Conservation (phyloP, 2,329 filamentous ascomycete genomes). For the Arthroderma sp. region DNA sequence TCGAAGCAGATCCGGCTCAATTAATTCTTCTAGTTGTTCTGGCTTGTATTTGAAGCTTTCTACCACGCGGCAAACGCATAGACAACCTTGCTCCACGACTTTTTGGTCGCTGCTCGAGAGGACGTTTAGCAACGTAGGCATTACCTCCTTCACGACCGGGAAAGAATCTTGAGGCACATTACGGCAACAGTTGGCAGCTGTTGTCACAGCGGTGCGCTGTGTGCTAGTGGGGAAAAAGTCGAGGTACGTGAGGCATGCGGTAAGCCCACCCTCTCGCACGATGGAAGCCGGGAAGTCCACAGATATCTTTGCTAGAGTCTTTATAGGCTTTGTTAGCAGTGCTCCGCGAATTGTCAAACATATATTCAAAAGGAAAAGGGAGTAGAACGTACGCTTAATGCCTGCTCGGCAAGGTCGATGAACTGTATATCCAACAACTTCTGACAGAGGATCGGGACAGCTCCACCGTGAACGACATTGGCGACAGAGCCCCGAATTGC, state of each 20-base stretch:
- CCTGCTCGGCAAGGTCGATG: slow-evolving; percentile 94
- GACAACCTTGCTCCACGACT: slow-evolving; percentile 89
- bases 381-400: slow-evolving; percentile 54
- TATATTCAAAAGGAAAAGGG: not conserved
- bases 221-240: slow-evolving; percentile 98
- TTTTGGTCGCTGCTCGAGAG: slow-evolving; percentile 86
- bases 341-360: not conserved
- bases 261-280: slow-evolving; percentile 86
- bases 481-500: slow-evolving; percentile 83
- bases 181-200: slow-evolving; percentile 93
- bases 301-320: slow-evolving; percentile 92
- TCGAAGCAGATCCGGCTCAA: slow-evolving; percentile 74
- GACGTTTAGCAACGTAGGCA: slow-evolving; percentile 88
- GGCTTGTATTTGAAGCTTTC: slow-evolving; percentile 91
- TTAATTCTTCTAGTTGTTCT: slow-evolving; percentile 78
- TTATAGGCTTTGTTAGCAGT: not conserved
- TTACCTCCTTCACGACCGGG: slow-evolving; percentile 79
- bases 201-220: slow-evolving; percentile 90
- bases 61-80: slow-evolving; percentile 90
- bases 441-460: slow-evolving; percentile 85
- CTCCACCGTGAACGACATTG: slow-evolving; percentile 94
- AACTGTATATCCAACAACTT: slow-evolving; percentile 93
- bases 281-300: slow-evolving; percentile 91
- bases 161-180: slow-evolving; percentile 95
- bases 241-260: slow-evolving; percentile 87